Conservation (phyloP, 805 yeast species). For the Yarrowia keelungensis region DNA sequence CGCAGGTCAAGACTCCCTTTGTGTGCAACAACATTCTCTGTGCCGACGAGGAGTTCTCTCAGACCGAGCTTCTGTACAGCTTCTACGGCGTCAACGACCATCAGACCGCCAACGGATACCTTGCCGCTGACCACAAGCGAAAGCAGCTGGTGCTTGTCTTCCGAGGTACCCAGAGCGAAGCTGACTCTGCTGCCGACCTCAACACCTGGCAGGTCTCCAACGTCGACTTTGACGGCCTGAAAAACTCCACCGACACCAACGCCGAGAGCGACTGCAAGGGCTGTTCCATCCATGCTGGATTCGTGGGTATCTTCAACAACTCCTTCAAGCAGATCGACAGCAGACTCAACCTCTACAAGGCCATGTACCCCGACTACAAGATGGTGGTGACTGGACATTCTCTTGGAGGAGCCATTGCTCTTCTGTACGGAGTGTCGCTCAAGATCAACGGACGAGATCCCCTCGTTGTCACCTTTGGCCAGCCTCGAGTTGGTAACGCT, state of each 20-base stretch:
- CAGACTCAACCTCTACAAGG: conserved; percentile 3
- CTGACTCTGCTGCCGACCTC: conserved; percentile 26
- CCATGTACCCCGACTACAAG: conserved; percentile 29
- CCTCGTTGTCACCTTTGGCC: conserved; percentile 33
- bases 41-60: conserved; percentile 20
- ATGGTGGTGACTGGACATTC: conserved; percentile 34
- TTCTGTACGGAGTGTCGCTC: conserved; percentile 24
- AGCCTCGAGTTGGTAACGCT: conserved; percentile 34
- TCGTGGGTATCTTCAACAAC: conserved; percentile 20
- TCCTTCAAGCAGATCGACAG: conserved; percentile 9
- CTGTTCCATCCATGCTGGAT: conserved; percentile 24
- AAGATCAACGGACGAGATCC: conserved; percentile 27
- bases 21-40: conserved; percentile 28
- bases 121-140: conserved; percentile 8
- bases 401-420: conserved; percentile 35
- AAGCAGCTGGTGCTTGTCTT: conserved; percentile 18
- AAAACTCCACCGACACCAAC: conserved; percentile 1
- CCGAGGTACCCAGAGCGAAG: conserved; percentile 24
- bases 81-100: conserved; percentile 12
- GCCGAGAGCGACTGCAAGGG: conserved; percentile 13
- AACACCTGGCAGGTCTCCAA: conserved; percentile 9
- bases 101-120: conserved; percentile 28
- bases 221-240: conserved; percentile 10
- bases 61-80: conserved; percentile 31
- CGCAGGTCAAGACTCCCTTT: conserved; percentile 9